phyloP scores from a whole-genome alignment of 2,329 filamentous ascomycete genomes.

The Fusarium albosuccineum region DNA sequence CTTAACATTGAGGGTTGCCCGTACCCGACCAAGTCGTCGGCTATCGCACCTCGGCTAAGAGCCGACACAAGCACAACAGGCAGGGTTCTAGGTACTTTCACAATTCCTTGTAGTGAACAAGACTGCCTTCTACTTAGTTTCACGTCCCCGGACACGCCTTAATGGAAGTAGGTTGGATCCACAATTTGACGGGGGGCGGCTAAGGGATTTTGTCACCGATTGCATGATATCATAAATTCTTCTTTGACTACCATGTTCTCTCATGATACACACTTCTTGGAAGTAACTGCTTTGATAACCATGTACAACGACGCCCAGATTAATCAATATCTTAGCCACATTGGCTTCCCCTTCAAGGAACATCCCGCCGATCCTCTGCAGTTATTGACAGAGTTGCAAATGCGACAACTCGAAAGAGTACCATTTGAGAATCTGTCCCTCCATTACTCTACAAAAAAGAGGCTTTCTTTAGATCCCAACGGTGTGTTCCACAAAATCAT shows the following conservation, averaged over 20 bases:
- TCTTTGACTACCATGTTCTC: background rate
- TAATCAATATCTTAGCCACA: constrained; percentile 17
- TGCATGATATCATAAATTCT: background rate
- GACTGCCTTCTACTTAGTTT: no score
- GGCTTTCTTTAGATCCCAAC: constrained; percentile 6
- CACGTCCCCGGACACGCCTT: no score
- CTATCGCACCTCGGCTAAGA: background rate
- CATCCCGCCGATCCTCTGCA: constrained; percentile 11
- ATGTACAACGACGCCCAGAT: constrained; percentile 13
- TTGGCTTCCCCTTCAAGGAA: constrained; percentile 1
- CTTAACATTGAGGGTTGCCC: background rate
- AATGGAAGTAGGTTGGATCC: no score
- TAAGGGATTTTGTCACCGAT: background rate
- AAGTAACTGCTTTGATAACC: background rate
- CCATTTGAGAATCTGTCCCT: constrained; percentile 26
- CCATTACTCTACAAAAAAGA: constrained; percentile 17
- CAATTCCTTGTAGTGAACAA: no score
- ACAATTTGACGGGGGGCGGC: background rate
- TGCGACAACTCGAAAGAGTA: constrained; percentile 17
- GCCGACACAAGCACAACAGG: background rate
- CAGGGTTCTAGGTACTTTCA: background rate
- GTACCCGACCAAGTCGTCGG: background rate
- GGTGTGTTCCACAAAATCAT: constrained; percentile 23
- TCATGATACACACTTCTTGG: background rate
- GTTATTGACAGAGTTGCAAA: constrained; percentile 16